Evolutionary conservation across 2,329 filamentous ascomycete species (phyloP), one percentile per base, ranked within the genome.

Genomic region (Xylaria sp.): DNA sequence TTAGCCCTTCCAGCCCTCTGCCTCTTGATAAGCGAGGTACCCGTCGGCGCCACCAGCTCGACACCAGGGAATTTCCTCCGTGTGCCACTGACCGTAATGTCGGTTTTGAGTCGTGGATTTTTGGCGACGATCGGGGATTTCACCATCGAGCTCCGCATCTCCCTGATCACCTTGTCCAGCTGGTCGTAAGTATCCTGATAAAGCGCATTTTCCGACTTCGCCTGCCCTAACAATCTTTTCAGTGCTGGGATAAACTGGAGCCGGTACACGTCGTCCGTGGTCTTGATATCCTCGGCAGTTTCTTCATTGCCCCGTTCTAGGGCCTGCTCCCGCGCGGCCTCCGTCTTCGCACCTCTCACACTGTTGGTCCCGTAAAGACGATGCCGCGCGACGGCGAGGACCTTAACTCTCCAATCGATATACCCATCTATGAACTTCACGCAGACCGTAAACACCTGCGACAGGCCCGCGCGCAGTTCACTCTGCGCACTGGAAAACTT

Each of bases 361-460:
- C 0, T 4, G 1, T 5, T 58, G 30, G 4, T 44, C 8, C 4
- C 34, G 18, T 9, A 30, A 5, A 30, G 23, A 30, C 23, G 23
- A 30, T 30, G 35, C 30, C 60, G 3, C 1, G 52, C 53, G 1
- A n/a, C 18, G 19, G 48, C 52, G n/a, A 61, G 54, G 0, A 63
- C 52, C 1, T 11, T 13, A 0, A 63, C 34, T 0, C 60, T 51
- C 63, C 63, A 64, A 44, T 58, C 23, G 1, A 63, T 30, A 18
- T 46, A 55, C 1, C 39, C 52, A 48, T 64, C n/a, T 7, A 63
- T 58, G 44, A 55, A 53, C 0, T 2, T 1, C 0, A 42, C 55
- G 18, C 30, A 50, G 23, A 49, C 58, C 4, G 9, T 16, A 51
- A 64, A 65, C 1, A 61, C 57, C 1, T 7, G 10, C 1, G 56